phyloP scores from a whole-genome alignment of 768 basidiomycete species.

The Astraeus odoratus region DNA sequence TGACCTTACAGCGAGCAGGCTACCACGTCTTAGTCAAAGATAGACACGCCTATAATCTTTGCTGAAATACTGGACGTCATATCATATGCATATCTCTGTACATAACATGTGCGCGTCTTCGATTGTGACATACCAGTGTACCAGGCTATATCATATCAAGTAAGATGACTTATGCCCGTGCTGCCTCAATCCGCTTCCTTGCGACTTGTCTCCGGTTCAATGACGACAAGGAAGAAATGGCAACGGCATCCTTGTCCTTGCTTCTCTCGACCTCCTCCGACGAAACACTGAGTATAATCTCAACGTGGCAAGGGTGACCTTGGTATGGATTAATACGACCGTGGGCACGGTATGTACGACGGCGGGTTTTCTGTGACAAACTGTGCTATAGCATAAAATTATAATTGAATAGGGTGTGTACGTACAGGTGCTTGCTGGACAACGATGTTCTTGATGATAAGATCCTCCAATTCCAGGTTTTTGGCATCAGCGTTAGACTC shows the following conservation, averaged over 20 bases:
- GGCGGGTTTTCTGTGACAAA: conserved; percentile 81
- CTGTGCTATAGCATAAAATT: conserved; percentile 2
- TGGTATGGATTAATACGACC: conserved; percentile 99
- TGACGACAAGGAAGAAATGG: conserved; percentile 45
- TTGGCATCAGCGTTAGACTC: conserved; percentile 99
- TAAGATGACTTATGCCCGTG: conserved; percentile 44
- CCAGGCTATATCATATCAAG: conserved; percentile 6
- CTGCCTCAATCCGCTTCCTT: conserved; percentile 82
- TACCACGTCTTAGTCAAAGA: too few species aligned
- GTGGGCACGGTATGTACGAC: conserved; percentile 97
- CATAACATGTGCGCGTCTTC: conserved; percentile 15
- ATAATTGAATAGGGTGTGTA: conserved; percentile 12
- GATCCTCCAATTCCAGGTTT: conserved; percentile 87
- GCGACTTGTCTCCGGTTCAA: conserved; percentile 84
- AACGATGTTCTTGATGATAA: conserved; percentile 92
- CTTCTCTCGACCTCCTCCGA: conserved; percentile 86
- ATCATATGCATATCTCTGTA: conserved; percentile 27
- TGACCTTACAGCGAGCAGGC: too few species aligned
- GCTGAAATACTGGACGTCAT: conserved; percentile 10
- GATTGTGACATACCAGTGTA: conserved; percentile 15
- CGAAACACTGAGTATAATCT: conserved; percentile 80
- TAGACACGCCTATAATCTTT: too few species aligned
- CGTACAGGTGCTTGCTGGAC: conserved; percentile 97
- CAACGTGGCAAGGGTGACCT: conserved; percentile 95
- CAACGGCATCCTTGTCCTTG: conserved; percentile 67